These are phyloP conservation scores for Aspergillus wentii DNA, from an alignment of 495 filamentous ascomycete genomes.

Conservation along the genomic window DNA sequence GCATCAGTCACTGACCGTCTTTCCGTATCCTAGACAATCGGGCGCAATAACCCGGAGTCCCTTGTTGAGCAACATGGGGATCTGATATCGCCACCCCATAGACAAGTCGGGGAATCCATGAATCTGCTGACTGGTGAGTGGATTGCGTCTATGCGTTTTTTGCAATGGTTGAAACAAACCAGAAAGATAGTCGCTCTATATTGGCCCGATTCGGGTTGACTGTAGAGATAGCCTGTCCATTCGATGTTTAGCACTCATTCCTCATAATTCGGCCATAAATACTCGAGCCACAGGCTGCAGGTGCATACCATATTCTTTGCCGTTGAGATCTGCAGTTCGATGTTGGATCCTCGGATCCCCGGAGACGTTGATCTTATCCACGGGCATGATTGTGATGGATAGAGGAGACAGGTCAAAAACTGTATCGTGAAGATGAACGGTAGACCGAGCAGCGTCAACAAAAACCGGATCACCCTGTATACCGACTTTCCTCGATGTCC, in stretches of 20 bases:
- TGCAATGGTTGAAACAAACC: slow-evolving; percentile 27
- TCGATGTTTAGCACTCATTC: slow-evolving; percentile 7
- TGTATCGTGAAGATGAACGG: slow-evolving; percentile 4
- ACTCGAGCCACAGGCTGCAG: background rate
- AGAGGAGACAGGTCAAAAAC: background rate
- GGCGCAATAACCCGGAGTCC: slow-evolving; percentile 70
- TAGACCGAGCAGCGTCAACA: background rate
- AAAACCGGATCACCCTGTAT: slow-evolving; percentile 1
- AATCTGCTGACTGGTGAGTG: slow-evolving; percentile 30
- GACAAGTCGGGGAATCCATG: slow-evolving; percentile 67
- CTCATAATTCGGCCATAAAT: background rate
- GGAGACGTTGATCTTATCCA: slow-evolving; percentile 56
- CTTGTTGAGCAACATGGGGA: slow-evolving; percentile 65
- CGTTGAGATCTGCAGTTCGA: slow-evolving; percentile 55
- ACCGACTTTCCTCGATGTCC: slow-evolving; percentile 4
- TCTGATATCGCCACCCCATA: slow-evolving; percentile 77
- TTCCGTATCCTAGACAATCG: slow-evolving; percentile 78
- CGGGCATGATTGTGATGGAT: slow-evolving; percentile 28
- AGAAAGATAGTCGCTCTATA: slow-evolving; percentile 62
- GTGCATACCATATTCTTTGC: slow-evolving; percentile 55
- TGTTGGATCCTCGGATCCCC: slow-evolving; percentile 59
- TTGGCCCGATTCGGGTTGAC: slow-evolving; percentile 47
- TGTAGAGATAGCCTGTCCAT: slow-evolving; percentile 58
- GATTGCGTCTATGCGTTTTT: background rate
- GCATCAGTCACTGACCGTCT: slow-evolving; percentile 47